Evolutionary conservation across 129 eudicot species (phyloP).

Genomic region (Logfia minima): DNA sequence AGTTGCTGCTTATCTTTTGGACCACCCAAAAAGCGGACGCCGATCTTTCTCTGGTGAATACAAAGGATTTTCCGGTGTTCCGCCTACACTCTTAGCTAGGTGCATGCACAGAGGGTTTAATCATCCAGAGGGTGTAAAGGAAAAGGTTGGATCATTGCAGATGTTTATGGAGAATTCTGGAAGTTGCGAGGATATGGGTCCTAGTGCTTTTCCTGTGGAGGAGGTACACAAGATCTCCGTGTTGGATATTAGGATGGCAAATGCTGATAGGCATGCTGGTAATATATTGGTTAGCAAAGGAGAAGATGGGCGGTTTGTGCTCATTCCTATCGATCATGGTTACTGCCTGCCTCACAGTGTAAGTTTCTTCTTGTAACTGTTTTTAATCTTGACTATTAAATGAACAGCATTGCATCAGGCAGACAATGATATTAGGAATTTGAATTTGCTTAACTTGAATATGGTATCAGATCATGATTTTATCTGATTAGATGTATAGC

Average conservation of each 20-base stretch:
- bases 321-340: constrained; percentile 78
- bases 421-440: not conserved
- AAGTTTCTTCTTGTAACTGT: constrained; percentile 19
- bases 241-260: constrained; percentile 66
- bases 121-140: constrained; percentile 49
- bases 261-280: constrained; percentile 45
- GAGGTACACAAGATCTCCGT: constrained; percentile 71
- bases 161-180: constrained; percentile 68
- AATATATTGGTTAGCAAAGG: constrained; percentile 48
- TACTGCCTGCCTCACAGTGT: constrained; percentile 78
- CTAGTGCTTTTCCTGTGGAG: constrained; percentile 57
- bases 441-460: not conserved
- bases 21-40: constrained; percentile 62
- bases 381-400: not conserved
- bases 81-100: constrained; percentile 51
- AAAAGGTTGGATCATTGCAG: constrained; percentile 70
- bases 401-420: not conserved
- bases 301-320: constrained; percentile 42
- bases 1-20: constrained; percentile 69
- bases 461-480: not conserved
- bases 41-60: constrained; percentile 49
- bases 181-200: constrained; percentile 82
- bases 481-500: not conserved
- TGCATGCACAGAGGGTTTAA: constrained; percentile 68
- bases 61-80: constrained; percentile 67